phyloP scores from a whole-genome alignment of 495 filamentous ascomycete genomes.

The Neurospora sp. region DNA sequence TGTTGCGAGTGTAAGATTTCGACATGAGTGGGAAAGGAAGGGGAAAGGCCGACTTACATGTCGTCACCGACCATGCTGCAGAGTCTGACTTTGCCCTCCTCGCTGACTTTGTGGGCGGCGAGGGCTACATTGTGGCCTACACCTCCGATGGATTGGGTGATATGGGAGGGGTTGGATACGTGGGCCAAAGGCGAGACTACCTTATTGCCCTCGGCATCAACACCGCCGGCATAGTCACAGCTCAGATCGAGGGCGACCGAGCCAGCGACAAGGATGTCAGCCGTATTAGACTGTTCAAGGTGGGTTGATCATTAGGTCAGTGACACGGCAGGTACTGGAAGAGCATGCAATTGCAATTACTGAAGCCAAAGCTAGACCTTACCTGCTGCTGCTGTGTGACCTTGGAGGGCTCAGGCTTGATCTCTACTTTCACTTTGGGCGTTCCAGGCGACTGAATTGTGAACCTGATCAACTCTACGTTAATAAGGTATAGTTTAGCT shows the following conservation, averaged over 20 bases:
- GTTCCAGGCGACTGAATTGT: neutral
- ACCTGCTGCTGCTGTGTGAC: neutral
- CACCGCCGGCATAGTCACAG: constrained; percentile 53
- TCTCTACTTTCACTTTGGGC: neutral
- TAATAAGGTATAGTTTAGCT: neutral
- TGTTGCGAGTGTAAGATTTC: no score
- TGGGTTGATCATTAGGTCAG: neutral
- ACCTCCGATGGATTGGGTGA: constrained; percentile 78
- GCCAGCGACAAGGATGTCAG: constrained; percentile 76
- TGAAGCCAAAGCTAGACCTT: neutral
- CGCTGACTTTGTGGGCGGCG: constrained; percentile 51
- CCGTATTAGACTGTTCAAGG: constrained; percentile 4
- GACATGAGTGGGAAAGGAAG: no score
- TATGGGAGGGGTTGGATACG: constrained; percentile 79
- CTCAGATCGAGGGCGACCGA: constrained; percentile 80
- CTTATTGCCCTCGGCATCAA: constrained; percentile 4
- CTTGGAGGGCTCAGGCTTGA: neutral
- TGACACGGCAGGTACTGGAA: neutral
- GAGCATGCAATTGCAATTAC: neutral
- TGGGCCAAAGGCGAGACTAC: constrained; percentile 44
- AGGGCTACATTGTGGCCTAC: constrained; percentile 89
- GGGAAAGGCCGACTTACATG: constrained; percentile 25
- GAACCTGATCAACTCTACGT: neutral
- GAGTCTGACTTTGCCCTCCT: constrained; percentile 42
- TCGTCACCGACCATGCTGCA: constrained; percentile 73